A percentile compares a stretch with the other conserved stretches of the same genome.
Conservation (phyloP, 2,329 filamentous ascomycete species). For the Fusarium piperis region DNA sequence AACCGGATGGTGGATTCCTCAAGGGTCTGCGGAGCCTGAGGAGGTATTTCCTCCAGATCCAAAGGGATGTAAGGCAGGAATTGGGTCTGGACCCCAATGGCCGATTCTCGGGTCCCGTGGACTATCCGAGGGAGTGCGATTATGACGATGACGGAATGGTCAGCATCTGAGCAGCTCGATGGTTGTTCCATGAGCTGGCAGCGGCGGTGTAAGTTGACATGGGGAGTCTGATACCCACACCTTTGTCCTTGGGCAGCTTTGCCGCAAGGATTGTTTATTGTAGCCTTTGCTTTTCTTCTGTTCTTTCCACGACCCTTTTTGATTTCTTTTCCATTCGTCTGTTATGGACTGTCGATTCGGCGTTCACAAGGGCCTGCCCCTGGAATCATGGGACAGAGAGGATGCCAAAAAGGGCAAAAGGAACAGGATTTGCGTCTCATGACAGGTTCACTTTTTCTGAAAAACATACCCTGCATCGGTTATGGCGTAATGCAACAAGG, state of each 20-base stretch:
- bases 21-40: slow-evolving; percentile 82
- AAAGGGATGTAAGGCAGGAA: slow-evolving; percentile 74
- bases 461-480: slow-evolving; percentile 45
- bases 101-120: slow-evolving; percentile 32
- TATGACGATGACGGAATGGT: slow-evolving; percentile 46
- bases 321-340: slow-evolving; percentile 2
- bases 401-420: slow-evolving; percentile 21
- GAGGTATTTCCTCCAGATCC: slow-evolving; percentile 87
- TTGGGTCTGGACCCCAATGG: slow-evolving; percentile 57
- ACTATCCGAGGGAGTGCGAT: slow-evolving; percentile 38
- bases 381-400: slow-evolving; percentile 16
- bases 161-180: slow-evolving; percentile 41
- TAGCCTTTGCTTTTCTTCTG: slow-evolving; percentile 16
- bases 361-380: slow-evolving; percentile 28
- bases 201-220: slow-evolving; percentile 7
- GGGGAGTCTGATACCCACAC: slow-evolving; percentile 33
- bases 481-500: slow-evolving; percentile 36
- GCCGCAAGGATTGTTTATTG: slow-evolving; percentile 18
- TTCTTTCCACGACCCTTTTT: slow-evolving; percentile 16
- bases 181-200: background rate
- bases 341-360: slow-evolving; percentile 15
- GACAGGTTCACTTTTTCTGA: slow-evolving; percentile 31
- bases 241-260: slow-evolving; percentile 22
- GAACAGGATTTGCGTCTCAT: slow-evolving; percentile 30
- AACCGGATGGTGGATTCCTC: slow-evolving; percentile 89